Evolutionary conservation across 768 basidiomycete genomes (phyloP).

Genomic region (Lepiota brunneoincarnata): DNA sequence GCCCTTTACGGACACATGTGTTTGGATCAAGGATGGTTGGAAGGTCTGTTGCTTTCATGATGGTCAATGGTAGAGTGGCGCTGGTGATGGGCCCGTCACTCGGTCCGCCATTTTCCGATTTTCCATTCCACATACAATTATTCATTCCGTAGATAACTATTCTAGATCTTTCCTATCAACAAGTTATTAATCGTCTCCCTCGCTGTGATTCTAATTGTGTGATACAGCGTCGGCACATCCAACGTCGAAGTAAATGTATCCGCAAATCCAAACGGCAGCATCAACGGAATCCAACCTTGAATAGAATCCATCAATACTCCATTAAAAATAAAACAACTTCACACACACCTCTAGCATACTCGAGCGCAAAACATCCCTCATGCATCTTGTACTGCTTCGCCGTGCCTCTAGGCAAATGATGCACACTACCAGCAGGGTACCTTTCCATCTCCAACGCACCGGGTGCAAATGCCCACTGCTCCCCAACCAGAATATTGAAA

Average conservation of each 20-base stretch:
- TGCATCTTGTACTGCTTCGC: constrained; percentile 99
- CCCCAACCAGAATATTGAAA: constrained; percentile 92
- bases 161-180: constrained; percentile 81
- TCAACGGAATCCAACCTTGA: constrained; percentile 93
- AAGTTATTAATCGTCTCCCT: constrained; percentile 84
- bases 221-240: constrained; percentile 78
- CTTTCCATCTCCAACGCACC: constrained; percentile 83
- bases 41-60: constrained; percentile 9
- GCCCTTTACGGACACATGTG: constrained; percentile 66
- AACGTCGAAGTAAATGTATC: constrained; percentile 87
- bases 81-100: not conserved
- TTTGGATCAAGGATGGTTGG: constrained; percentile 54
- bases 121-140: no score
- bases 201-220: constrained; percentile 73
- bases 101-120: no score
- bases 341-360: constrained; percentile 84
- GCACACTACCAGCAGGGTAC: constrained; percentile 82
- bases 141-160: not conserved
- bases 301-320: constrained; percentile 37
- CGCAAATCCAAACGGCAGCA: constrained; percentile 92
- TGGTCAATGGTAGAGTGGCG: not conserved
- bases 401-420: constrained; percentile 77
- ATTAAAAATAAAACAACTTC: constrained; percentile 24
- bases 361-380: constrained; percentile 92
- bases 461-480: constrained; percentile 90